These are phyloP conservation scores for Ceratocystis diversiconidia DNA, from an alignment of 2,329 filamentous ascomycete genomes.

Conservation along the genomic window DNA sequence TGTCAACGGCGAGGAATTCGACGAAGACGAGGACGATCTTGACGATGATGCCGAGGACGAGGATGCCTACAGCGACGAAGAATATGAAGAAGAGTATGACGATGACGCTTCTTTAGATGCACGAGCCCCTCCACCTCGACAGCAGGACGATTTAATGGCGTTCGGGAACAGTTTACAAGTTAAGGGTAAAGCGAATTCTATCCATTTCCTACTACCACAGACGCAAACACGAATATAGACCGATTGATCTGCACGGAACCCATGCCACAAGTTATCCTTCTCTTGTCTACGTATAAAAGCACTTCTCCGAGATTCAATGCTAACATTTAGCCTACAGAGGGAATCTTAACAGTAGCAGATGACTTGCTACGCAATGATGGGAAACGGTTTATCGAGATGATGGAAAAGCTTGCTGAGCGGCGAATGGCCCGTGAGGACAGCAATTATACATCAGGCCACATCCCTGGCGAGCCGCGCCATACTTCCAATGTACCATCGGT, in stretches of 20 bases:
- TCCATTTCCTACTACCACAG: too few relatives aligned
- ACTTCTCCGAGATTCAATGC: slow-evolving; percentile 25
- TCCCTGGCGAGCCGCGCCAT: slow-evolving; percentile 15
- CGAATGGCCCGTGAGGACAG: slow-evolving; percentile 95
- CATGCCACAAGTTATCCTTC: not conserved
- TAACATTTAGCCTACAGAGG: slow-evolving; percentile 32
- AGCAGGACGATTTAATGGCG: slow-evolving; percentile 74
- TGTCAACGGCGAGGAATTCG: slow-evolving; percentile 34
- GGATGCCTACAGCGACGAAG: slow-evolving; percentile 31
- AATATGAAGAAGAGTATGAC: slow-evolving; percentile 41
- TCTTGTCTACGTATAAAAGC: not conserved
- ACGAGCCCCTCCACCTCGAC: slow-evolving; percentile 39
- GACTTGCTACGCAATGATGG: slow-evolving; percentile 97
- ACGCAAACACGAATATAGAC: too few relatives aligned
- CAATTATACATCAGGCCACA: slow-evolving; percentile 1
- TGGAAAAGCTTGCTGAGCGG: slow-evolving; percentile 96
- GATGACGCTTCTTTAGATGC: slow-evolving; percentile 50
- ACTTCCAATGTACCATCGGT: slow-evolving; percentile 34
- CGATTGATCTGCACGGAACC: not conserved
- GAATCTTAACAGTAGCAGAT: slow-evolving; percentile 95
- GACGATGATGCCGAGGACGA: slow-evolving; percentile 39
- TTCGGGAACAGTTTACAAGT: slow-evolving; percentile 97
- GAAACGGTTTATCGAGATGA: slow-evolving; percentile 99
- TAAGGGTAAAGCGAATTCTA: slow-evolving; percentile 43
- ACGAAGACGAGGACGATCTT: slow-evolving; percentile 41